Conservation (phyloP, 2,329 filamentous ascomycete genomes). For the Sporothrix protearum region DNA sequence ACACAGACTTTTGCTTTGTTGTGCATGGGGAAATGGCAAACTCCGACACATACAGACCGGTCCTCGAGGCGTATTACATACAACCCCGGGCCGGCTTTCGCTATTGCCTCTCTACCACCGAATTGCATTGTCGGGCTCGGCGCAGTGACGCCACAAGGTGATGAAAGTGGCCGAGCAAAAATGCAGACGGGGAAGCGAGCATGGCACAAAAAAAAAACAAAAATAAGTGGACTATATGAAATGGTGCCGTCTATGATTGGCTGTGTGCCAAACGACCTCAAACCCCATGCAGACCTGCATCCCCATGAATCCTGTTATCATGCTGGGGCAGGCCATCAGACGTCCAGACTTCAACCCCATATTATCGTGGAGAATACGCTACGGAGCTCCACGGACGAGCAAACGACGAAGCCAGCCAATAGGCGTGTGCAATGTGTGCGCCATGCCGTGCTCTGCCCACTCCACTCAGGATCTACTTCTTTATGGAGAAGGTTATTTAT, state of each 20-base stretch:
- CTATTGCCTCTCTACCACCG: background rate
- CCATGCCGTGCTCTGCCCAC: constrained; percentile 1
- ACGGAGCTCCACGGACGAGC: background rate
- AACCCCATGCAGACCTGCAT: background rate
- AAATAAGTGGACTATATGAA: background rate
- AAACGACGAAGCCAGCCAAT: background rate
- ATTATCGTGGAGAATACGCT: constrained; percentile 4
- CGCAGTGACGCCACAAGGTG: background rate
- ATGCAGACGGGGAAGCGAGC: too few species aligned
- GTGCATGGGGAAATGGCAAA: background rate
- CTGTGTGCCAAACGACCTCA: background rate
- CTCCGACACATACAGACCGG: background rate
- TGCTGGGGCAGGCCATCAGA: background rate
- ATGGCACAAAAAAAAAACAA: background rate
- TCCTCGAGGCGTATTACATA: background rate
- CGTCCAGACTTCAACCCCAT: background rate
- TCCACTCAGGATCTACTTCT: constrained; percentile 18
- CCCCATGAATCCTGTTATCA: background rate
- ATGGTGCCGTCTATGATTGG: background rate
- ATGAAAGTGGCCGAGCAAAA: too few species aligned
- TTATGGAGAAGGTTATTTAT: constrained; percentile 16
- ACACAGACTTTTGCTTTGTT: background rate
- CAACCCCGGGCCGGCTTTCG: background rate
- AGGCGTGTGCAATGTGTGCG: background rate
- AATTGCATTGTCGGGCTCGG: background rate